phyloP scores from a whole-genome alignment of 257 asterid species.

The Sherardia arvensis region DNA sequence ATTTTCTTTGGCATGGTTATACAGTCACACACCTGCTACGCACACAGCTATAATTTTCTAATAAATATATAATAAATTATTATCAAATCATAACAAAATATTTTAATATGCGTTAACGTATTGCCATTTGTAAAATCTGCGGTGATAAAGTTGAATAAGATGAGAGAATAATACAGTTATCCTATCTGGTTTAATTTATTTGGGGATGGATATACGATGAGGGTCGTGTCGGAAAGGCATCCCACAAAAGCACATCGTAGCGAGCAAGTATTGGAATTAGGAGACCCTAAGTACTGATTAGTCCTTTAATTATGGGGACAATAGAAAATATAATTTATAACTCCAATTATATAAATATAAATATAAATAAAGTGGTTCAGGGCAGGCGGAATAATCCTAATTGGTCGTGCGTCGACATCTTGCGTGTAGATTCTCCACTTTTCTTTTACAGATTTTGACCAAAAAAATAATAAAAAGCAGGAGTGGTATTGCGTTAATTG shows the following conservation, averaged over 20 bases:
- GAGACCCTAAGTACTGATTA: neutral
- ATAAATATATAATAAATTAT: too few species aligned
- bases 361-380: neutral
- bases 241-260: neutral
- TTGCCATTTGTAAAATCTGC: too few species aligned
- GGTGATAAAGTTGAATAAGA: too few species aligned
- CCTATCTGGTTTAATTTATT: too few species aligned
- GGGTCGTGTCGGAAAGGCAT: neutral
- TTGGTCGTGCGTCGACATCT: neutral
- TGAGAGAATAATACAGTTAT: too few species aligned
- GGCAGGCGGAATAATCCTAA: neutral
- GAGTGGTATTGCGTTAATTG: neutral
- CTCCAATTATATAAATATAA: neutral
- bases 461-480: too few species aligned
- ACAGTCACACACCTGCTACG: too few species aligned
- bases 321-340: neutral
- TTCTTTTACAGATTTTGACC: neutral
- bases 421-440: neutral
- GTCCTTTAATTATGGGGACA: neutral
- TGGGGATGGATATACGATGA: constrained; percentile 5
- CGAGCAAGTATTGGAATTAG: neutral
- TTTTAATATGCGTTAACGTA: too few species aligned
- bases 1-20: too few species aligned
- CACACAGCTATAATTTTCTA: too few species aligned
- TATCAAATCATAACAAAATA: too few species aligned